Base-by-base conservation (phyloP, 192 early-diverging fungal species). In the Lobosporangium transversale region DNA sequence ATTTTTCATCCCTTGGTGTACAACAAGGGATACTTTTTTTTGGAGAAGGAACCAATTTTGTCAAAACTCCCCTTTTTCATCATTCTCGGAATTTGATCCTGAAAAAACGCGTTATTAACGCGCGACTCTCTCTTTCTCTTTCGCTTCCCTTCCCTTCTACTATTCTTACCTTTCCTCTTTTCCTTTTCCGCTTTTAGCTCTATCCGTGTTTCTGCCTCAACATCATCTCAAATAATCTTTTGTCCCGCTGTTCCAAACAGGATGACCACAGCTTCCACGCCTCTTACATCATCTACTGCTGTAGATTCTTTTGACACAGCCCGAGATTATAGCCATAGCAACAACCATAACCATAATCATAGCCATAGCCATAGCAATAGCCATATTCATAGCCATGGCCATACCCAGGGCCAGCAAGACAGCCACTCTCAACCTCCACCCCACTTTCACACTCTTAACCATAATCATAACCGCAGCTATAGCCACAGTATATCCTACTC, bases 231-330 rank as follows among this genome's bases (percentile, higher is more conserved):
- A n/a, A 1, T 59, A 44, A 23, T 33, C 32, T 27, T 48, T 35
- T 47, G 11, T 24, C 36, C 51, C n/a, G 31, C 21, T 33, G 20
- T 36, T 23, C 50, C 37, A 58, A 24, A 5, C n/a, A 54, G 3
- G 10, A 64, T 64, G 62, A 64, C 62, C 21, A 56, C 57, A 20
- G 58, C 48, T 15, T 53, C 66, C 26, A 26, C 42, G 37, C 18
- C 32, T 24, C 49, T 68, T 12, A 44, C 66, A 24, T 44, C 58
- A 7, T 35, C 10, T 12, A 45, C 66, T 3, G 33, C 58, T 21
- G 32, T 26, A 42, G 18, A 29, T 18, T 17, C 50, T 4, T 32
- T 21, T 1, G 37, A 56, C 27, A 26, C 54, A 14, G 8, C 51
- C 15, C 40, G n/a, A n/a, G n/a, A n/a, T n/a, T n/a, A 60, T 29